Percentiles rank a stretch among this genome's conserved stretches.
These are phyloP conservation scores for Aureobasidium sp. DNA, from an alignment of 2,329 filamentous ascomycete genomes.

Conservation along the genomic window DNA sequence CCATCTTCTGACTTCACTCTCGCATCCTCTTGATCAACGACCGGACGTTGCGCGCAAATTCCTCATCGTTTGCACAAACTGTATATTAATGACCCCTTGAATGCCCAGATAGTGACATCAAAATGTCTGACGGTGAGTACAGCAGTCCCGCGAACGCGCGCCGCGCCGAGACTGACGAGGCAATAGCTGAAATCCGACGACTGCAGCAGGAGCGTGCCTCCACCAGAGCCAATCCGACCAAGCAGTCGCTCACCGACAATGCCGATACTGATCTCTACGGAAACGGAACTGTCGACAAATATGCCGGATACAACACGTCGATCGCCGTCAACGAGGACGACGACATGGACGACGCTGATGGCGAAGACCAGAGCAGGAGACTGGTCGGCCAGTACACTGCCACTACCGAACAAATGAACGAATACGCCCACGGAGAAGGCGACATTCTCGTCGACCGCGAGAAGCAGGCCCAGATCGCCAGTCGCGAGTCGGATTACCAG, in stretches of 20 bases:
- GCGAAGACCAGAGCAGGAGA: constrained; percentile 58
- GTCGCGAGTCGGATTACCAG: constrained; percentile 95
- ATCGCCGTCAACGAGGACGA: constrained; percentile 72
- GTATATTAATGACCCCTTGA: constrained; percentile 9
- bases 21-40: not conserved
- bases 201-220: constrained; percentile 87
- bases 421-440: constrained; percentile 84
- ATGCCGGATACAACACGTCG: constrained; percentile 81
- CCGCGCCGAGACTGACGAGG: constrained; percentile 6
- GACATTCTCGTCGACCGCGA: constrained; percentile 80
- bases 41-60: not conserved
- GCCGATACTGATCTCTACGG: constrained; percentile 88
- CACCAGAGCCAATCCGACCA: constrained; percentile 75
- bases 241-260: constrained; percentile 81
- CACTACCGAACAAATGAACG: constrained; percentile 82
- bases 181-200: constrained; percentile 33
- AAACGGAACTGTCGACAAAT: constrained; percentile 63
- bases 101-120: constrained; percentile 1
- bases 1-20: not conserved
- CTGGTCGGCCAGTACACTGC: constrained; percentile 95
- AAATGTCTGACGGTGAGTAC: constrained; percentile 10
- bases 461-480: constrained; percentile 81
- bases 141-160: not conserved
- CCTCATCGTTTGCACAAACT: not conserved
- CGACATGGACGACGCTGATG: constrained; percentile 67